phyloP scores from a whole-genome alignment of 345 rosid species.

The Eucalyptus guilfoylei region DNA sequence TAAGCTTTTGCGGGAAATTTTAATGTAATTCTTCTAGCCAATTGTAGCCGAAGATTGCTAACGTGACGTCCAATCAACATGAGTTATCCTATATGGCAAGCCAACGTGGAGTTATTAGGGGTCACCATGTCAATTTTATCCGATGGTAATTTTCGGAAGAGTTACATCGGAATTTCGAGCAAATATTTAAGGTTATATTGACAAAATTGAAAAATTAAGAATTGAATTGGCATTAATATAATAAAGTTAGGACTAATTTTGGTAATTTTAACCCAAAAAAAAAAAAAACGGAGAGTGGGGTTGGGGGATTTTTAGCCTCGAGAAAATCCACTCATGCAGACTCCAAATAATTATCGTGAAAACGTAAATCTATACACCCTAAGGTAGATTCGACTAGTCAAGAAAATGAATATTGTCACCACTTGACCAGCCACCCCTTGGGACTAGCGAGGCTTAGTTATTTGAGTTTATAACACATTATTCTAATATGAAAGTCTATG shows the following conservation, averaged over 20 bases:
- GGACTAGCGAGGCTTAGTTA: neutral
- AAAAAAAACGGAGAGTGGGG: neutral
- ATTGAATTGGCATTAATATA: neutral
- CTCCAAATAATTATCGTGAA: neutral
- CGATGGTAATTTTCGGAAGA: rapidly evolving
- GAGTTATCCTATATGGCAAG: neutral
- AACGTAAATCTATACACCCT: neutral
- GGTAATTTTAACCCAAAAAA: neutral
- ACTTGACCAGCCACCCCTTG: neutral
- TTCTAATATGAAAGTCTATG: neutral
- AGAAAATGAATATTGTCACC: neutral
- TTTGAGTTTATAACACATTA: neutral
- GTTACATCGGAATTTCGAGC: neutral
- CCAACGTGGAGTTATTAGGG: neutral
- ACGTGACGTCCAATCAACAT: too few relatives aligned
- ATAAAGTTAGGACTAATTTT: neutral
- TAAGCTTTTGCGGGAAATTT: neutral
- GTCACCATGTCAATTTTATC: neutral
- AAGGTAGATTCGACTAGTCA: neutral
- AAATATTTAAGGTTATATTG: neutral
- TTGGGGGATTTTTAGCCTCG: neutral
- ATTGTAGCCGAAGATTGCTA: rapidly evolving
- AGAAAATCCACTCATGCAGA: neutral
- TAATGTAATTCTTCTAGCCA: rapidly evolving
- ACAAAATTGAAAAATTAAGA: neutral